Percentiles rank a stretch among this genome's conserved stretches.
These are phyloP conservation scores for Acorus gramineus DNA, from an alignment of 106 monocot species.

Conservation along the genomic window DNA sequence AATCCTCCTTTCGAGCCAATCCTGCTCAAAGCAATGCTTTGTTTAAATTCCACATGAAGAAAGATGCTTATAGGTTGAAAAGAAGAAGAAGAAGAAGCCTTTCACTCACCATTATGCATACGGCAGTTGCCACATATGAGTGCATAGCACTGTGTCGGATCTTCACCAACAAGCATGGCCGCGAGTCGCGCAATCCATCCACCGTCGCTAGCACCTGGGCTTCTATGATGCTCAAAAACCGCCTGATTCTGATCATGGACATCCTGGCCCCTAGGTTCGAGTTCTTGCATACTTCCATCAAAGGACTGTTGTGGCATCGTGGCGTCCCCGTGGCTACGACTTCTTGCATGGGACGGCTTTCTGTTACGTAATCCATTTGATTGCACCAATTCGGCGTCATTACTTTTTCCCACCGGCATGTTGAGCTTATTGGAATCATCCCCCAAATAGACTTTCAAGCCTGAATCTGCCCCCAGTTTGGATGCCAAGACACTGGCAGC, in stretches of 20 bases:
- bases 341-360: constrained; percentile 33
- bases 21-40: constrained; percentile 33
- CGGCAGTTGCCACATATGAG: constrained; percentile 79
- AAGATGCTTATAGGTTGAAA: background rate
- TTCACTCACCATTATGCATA: constrained; percentile 59
- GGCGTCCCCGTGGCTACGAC: constrained; percentile 18
- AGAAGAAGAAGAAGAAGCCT: background rate
- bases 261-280: constrained; percentile 21
- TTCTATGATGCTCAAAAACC: constrained; percentile 44
- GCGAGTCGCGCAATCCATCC: constrained; percentile 75
- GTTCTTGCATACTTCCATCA: constrained; percentile 14
- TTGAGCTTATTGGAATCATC: constrained; percentile 37
- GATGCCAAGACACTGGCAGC: constrained; percentile 85
- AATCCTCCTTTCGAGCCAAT: constrained; percentile 86
- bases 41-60: background rate
- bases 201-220: constrained; percentile 28
- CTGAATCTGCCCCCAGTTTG: constrained; percentile 76
- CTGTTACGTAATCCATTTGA: constrained; percentile 61
- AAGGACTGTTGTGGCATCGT: constrained; percentile 6
- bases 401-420: constrained; percentile 19
- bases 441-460: constrained; percentile 65
- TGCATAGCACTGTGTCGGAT: constrained; percentile 83
- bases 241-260: constrained; percentile 17
- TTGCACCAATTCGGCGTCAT: constrained; percentile 30
- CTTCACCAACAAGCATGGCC: constrained; percentile 81